Conservation (phyloP, 306 rosid genomes). For the Heteromeles arbutifolia region DNA sequence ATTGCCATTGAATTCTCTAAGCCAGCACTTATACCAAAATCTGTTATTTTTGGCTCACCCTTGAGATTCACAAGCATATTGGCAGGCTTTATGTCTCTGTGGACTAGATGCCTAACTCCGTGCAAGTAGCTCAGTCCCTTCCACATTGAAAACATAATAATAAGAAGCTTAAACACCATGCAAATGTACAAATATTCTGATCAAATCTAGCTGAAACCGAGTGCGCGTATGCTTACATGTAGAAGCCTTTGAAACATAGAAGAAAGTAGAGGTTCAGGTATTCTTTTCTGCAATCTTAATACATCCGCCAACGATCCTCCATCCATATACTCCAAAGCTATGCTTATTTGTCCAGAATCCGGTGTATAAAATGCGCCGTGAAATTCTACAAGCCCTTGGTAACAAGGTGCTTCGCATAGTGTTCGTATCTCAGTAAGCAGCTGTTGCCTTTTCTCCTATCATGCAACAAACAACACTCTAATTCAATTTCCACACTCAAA, state of each 20-base stretch:
- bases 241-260: slow-evolving; percentile 89
- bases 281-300: slow-evolving; percentile 44
- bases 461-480: neutral
- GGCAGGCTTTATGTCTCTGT: slow-evolving; percentile 97
- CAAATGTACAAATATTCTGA: neutral
- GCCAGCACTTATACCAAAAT: slow-evolving; percentile 98
- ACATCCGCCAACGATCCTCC: slow-evolving; percentile 97
- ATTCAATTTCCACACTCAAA: neutral
- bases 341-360: slow-evolving; percentile 95
- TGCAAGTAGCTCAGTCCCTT: slow-evolving; percentile 92
- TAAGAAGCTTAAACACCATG: slow-evolving; percentile 2
- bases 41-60: slow-evolving; percentile 94
- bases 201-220: neutral
- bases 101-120: slow-evolving; percentile 85
- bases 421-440: slow-evolving; percentile 93
- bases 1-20: slow-evolving; percentile 93
- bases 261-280: slow-evolving; percentile 81
- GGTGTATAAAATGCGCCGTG: slow-evolving; percentile 98
- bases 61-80: slow-evolving; percentile 88
- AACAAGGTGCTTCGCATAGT: slow-evolving; percentile 91
- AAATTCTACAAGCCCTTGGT: slow-evolving; percentile 88
- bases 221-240: slow-evolving; percentile 30
- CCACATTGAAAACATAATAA: slow-evolving; percentile 10
- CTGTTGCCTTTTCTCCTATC: slow-evolving; percentile 94
- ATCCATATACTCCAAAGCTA: slow-evolving; percentile 96